Conservation (phyloP, 1,139 yeast species). For the Yamadazyma siamensis region DNA sequence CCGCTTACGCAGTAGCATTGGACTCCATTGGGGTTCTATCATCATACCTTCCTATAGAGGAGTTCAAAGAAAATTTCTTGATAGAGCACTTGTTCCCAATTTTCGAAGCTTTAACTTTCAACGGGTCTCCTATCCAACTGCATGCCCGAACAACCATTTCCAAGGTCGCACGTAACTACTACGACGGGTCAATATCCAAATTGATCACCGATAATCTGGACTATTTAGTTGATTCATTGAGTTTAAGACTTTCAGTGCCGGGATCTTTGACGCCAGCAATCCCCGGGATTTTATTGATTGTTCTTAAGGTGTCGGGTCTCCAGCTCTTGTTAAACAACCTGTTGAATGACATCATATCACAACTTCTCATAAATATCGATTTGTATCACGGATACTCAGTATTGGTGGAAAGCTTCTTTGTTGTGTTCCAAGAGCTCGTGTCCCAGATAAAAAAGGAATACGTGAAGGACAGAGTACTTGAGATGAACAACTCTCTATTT, state of each 20-base stretch:
- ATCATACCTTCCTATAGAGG: slow-evolving; percentile 19
- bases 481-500: slow-evolving; percentile 22
- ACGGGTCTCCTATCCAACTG: slow-evolving; percentile 26
- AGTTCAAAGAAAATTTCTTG: slow-evolving; percentile 29
- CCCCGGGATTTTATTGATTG: slow-evolving; percentile 63
- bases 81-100: slow-evolving; percentile 32
- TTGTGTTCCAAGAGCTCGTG: slow-evolving; percentile 64
- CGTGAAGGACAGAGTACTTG: slow-evolving; percentile 12
- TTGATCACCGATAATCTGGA: slow-evolving; percentile 70
- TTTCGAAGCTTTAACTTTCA: slow-evolving; percentile 33
- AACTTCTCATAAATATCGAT: slow-evolving; percentile 75
- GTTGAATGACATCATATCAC: slow-evolving; percentile 67
- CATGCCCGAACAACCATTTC: slow-evolving; percentile 27
- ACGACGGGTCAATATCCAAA: slow-evolving; percentile 51
- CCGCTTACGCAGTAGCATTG: slow-evolving; percentile 28
- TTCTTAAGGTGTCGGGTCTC: slow-evolving; percentile 68
- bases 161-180: slow-evolving; percentile 50
- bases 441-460: slow-evolving; percentile 48
- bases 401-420: slow-evolving; percentile 71
- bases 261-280: slow-evolving; percentile 66
- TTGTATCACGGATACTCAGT: slow-evolving; percentile 76
- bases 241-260: slow-evolving; percentile 64
- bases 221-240: slow-evolving; percentile 73
- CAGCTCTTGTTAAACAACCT: slow-evolving; percentile 52
- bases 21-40: slow-evolving; percentile 29